These are phyloP conservation scores for Trichoderma erinaceum DNA, from an alignment of 495 filamentous ascomycete genomes.

Conservation along the genomic window DNA sequence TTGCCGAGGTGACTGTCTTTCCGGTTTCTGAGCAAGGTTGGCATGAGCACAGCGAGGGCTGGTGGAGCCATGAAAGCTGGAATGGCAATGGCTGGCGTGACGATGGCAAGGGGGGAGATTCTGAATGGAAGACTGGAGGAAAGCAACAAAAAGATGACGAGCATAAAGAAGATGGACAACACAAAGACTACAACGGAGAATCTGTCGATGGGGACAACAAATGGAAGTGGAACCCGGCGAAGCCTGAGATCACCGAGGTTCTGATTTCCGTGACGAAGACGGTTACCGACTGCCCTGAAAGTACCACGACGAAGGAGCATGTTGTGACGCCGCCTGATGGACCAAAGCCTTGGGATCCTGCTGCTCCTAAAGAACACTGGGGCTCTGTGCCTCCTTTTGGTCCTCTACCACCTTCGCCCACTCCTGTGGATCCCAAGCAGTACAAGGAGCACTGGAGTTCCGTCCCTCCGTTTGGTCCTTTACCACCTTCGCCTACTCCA, in stretches of 20 bases:
- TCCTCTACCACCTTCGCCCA: not conserved
- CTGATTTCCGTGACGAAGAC: not conserved
- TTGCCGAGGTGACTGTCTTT: not conserved
- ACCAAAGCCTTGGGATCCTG: not conserved
- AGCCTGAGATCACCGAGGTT: not conserved
- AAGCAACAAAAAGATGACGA: not conserved
- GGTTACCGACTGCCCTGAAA: not conserved
- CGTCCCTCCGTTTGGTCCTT: too few relatives aligned
- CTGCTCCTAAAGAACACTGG: not conserved
- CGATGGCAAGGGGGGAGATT: not conserved
- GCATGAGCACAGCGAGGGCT: too few relatives aligned
- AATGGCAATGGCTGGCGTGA: not conserved
- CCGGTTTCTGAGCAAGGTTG: not conserved
- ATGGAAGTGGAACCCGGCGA: not conserved
- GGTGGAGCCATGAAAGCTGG: not conserved
- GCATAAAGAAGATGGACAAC: not conserved
- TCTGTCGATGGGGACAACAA: not conserved
- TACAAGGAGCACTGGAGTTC: too few relatives aligned
- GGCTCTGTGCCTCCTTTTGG: not conserved
- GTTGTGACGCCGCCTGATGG: not conserved
- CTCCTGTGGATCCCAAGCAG: not conserved
- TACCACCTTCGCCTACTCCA: too few relatives aligned
- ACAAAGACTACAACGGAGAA: not conserved
- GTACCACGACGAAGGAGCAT: not conserved
- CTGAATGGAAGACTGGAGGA: not conserved